A percentile compares a stretch with the other conserved stretches of the same genome.
Evolutionary conservation across 176 grass and related monocot species (phyloP).

Genomic region (Eleusine coracana): DNA sequence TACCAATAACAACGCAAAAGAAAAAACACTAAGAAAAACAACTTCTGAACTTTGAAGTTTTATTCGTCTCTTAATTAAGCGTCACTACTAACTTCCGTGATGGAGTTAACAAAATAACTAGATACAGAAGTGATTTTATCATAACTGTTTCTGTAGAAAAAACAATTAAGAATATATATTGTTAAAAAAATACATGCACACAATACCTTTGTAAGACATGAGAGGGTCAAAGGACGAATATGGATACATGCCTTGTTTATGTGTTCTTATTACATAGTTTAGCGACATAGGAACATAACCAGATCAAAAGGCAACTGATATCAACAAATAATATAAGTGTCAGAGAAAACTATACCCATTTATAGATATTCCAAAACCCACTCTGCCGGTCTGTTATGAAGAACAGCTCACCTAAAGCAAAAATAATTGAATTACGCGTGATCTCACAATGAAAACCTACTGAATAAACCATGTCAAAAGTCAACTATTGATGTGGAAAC

Average conservation of each 20-base stretch:
- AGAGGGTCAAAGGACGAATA: too few species aligned
- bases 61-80: background rate
- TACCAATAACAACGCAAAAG: background rate
- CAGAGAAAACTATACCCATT: conserved; percentile 68
- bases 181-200: too few species aligned
- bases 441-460: background rate
- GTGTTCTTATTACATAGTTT: background rate
- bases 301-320: conserved; percentile 12
- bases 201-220: too few species aligned
- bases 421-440: background rate
- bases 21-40: background rate
- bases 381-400: conserved; percentile 79
- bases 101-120: conserved; percentile 19
- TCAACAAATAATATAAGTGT: background rate
- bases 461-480: conserved; percentile 7
- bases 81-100: background rate
- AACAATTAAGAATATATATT: background rate
- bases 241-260: too few species aligned
- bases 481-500: conserved; percentile 13
- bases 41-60: background rate
- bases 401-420: conserved; percentile 77
- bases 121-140: background rate
- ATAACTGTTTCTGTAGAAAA: background rate
- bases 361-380: conserved; percentile 96
- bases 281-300: background rate